Conservation (phyloP, 1,284 basidiomycete species). For the Veloboletus limbatus region DNA sequence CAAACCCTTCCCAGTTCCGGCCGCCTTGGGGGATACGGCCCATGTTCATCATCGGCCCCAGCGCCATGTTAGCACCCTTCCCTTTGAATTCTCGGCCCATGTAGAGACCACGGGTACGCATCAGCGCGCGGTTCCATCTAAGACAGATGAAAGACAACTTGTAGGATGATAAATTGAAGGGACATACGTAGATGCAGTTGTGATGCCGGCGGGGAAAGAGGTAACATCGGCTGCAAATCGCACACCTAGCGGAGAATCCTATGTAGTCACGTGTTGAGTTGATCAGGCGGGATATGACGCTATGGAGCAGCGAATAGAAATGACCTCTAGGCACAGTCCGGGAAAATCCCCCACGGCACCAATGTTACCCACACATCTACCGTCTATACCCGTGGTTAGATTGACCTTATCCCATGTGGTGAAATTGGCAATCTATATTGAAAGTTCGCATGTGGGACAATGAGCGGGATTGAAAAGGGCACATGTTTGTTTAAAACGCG, state of each 20-base stretch:
- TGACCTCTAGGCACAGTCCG: constrained; percentile 20
- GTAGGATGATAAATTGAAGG: too few relatives aligned
- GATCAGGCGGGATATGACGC: neutral
- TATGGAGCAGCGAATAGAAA: neutral
- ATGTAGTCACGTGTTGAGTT: neutral
- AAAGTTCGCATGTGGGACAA: too few relatives aligned
- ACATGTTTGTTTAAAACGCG: neutral
- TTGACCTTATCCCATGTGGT: constrained; percentile 40
- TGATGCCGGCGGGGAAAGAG: too few relatives aligned
- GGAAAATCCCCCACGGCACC: constrained; percentile 18
- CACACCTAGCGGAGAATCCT: too few relatives aligned
- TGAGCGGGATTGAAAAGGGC: neutral
- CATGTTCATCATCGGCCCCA: constrained; percentile 62
- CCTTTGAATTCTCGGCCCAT: constrained; percentile 71
- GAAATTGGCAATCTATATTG: constrained; percentile 26
- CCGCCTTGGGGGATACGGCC: constrained; percentile 48
- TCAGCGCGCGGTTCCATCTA: constrained; percentile 42
- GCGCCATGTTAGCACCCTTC: constrained; percentile 67
- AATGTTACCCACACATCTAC: constrained; percentile 42
- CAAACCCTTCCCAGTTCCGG: constrained; percentile 73
- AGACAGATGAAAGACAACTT: neutral
- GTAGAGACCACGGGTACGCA: constrained; percentile 61
- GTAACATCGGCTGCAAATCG: too few relatives aligned
- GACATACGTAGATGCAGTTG: too few relatives aligned
- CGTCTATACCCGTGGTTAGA: constrained; percentile 34